Evolutionary conservation across 2,329 filamentous ascomycete species (phyloP).

Genomic region (Sporothrix luriei): DNA sequence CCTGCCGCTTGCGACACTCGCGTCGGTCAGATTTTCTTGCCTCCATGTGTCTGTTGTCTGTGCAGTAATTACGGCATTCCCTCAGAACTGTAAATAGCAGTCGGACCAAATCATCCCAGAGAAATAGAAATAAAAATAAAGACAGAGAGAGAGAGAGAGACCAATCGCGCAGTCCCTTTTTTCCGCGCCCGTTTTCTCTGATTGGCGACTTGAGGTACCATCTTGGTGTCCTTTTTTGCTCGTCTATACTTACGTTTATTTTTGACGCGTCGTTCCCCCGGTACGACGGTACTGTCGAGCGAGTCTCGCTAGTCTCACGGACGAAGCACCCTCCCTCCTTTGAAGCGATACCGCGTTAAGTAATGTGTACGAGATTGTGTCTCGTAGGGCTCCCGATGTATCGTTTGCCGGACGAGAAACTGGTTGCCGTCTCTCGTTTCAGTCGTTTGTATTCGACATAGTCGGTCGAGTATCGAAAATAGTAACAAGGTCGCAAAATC

Average conservation of each 20-base stretch:
- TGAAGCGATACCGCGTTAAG: background rate
- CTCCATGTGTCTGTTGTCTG: background rate
- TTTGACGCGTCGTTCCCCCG: background rate
- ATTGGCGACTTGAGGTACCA: background rate
- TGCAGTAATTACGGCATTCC: background rate
- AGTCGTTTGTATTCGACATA: background rate
- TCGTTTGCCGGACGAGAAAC: background rate
- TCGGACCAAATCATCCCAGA: background rate
- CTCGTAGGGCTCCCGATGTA: background rate
- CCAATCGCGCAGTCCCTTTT: background rate
- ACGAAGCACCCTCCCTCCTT: background rate
- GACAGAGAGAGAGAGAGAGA: too few relatives aligned
- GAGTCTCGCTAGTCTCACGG: background rate
- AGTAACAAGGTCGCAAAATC: background rate
- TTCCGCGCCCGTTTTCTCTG: background rate
- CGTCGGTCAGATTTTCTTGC: background rate
- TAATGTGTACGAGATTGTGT: background rate
- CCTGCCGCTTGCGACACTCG: too few relatives aligned
- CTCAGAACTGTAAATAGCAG: background rate
- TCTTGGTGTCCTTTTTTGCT: slow-evolving; percentile 2
- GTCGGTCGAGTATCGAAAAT: background rate
- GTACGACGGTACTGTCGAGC: too few relatives aligned
- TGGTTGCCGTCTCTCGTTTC: background rate
- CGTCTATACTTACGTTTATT: slow-evolving; percentile 3
- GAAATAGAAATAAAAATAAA: background rate